Percentiles rank a stretch among this genome's conserved stretches.
These are phyloP conservation scores for Coemansia sp. DNA, from an alignment of 192 early-diverging fungal genomes.

Conservation along the genomic window DNA sequence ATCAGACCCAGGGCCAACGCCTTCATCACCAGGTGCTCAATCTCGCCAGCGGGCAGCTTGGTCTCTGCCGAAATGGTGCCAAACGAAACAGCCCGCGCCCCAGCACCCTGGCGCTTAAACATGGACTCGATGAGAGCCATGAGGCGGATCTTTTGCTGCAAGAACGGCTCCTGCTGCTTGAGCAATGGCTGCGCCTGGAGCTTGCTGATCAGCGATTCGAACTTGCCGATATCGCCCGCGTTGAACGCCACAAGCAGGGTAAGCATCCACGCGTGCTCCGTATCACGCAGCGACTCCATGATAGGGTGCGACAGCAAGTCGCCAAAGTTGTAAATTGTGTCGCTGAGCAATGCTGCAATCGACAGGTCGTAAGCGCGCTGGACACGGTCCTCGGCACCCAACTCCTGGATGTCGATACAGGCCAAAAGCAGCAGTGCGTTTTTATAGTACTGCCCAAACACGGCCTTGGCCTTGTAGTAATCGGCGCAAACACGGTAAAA, in stretches of 20 bases:
- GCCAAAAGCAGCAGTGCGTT: slow-evolving; percentile 91
- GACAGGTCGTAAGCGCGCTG: slow-evolving; percentile 91
- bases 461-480: slow-evolving; percentile 94
- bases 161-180: slow-evolving; percentile 65
- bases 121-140: slow-evolving; percentile 96
- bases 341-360: slow-evolving; percentile 88
- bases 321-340: slow-evolving; percentile 99
- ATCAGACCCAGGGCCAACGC: slow-evolving; percentile 90
- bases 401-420: slow-evolving; percentile 81
- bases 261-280: slow-evolving; percentile 83
- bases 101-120: slow-evolving; percentile 70
- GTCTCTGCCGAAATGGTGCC: slow-evolving; percentile 78
- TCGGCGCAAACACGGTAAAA: slow-evolving; percentile 95
- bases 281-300: slow-evolving; percentile 54
- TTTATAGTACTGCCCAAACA: slow-evolving; percentile 93
- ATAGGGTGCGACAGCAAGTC: slow-evolving; percentile 74
- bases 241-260: slow-evolving; percentile 89
- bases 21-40: slow-evolving; percentile 98
- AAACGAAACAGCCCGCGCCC: slow-evolving; percentile 78
- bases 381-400: slow-evolving; percentile 71
- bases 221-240: slow-evolving; percentile 88
- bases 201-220: slow-evolving; percentile 71
- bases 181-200: slow-evolving; percentile 82
- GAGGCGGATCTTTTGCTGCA: slow-evolving; percentile 94
- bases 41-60: slow-evolving; percentile 55